Base-by-base conservation (phyloP, 2,329 filamentous ascomycete species). In the Colletotrichum salicis region DNA sequence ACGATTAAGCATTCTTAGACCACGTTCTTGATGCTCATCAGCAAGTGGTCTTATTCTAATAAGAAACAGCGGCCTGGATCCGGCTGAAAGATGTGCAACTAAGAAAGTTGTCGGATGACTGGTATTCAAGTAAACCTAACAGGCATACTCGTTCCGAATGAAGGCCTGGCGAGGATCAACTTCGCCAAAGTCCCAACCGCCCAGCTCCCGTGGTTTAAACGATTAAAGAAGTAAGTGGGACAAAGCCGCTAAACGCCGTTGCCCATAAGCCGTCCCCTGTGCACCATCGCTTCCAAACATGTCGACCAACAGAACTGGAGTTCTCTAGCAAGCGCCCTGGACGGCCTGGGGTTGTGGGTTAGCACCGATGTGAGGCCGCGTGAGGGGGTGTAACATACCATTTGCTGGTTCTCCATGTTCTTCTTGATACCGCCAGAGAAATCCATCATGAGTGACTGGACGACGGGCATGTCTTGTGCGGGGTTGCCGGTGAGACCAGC, bases 381-480 rank as follows among this genome's bases (percentile, higher is more conserved):
- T 22, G 52, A 29, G 52, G 27, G 27, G 3, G 27, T 29, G 3
- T 29, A 4, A 67, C 71, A 19, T 57, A 73, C 71, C 29, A 59
- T 60, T 45, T 71, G 63, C 24, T 71, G 67, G 35, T 73, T 73
- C 48, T 73, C 70, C 63, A 71, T 71, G 37, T 73, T 73, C 37
- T 73, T 70, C 64, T 71, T 70, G 31, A 71, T 73, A 48, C 71
- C 71, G 3, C 68, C 71, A n/a, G 59, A 62, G 29, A 73, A 73
- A n/a, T 73, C 71, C 63, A 51, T 59, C 63, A 60, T 55, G 1
- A 73, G 63, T 11, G 71, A 73, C 37, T 73, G 71, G 3, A 62
- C 33, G 0, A 73, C 71, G 1, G 71, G 52, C 27, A 51, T 71
- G 1, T 73, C 71, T 52, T 63, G 59, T 12, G 62, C 58, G 7